Evolutionary conservation across 2,329 filamentous ascomycete genomes (phyloP).

Genomic region (Neonectria punicea): DNA sequence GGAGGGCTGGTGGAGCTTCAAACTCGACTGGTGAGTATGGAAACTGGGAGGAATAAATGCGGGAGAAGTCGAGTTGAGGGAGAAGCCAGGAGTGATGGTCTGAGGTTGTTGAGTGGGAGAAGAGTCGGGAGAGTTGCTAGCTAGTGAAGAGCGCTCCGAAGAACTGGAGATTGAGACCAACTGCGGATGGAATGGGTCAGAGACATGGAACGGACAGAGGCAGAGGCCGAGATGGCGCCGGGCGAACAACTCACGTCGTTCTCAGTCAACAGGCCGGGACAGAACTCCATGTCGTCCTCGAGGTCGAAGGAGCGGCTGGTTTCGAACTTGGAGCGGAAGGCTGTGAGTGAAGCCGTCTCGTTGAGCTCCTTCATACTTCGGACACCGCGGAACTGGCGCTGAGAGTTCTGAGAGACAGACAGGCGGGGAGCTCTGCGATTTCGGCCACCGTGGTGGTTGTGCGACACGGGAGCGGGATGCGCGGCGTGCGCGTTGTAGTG

Average conservation of each 20-base stretch:
- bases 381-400: conserved; percentile 87
- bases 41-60: conserved; percentile 73
- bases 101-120: conserved; percentile 91
- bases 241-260: conserved; percentile 77
- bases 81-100: conserved; percentile 81
- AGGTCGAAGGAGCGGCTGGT: conserved; percentile 93
- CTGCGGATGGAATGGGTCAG: conserved; percentile 62
- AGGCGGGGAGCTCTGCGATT: conserved; percentile 86
- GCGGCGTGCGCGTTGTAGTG: conserved; percentile 69
- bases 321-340: conserved; percentile 90
- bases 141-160: conserved; percentile 93
- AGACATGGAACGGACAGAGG: conserved; percentile 23
- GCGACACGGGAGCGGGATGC: conserved; percentile 68
- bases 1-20: conserved; percentile 91
- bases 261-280: conserved; percentile 90
- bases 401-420: conserved; percentile 81
- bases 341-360: conserved; percentile 78
- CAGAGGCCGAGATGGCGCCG: conserved; percentile 25
- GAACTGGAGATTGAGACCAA: conserved; percentile 91
- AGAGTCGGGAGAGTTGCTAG: conserved; percentile 91
- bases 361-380: conserved; percentile 87
- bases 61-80: conserved; percentile 74
- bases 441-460: conserved; percentile 85
- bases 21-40: conserved; percentile 70
- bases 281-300: conserved; percentile 96